These are phyloP conservation scores for Trichoderma koningiopsis DNA, from an alignment of 2,329 filamentous ascomycete genomes.

Conservation along the genomic window DNA sequence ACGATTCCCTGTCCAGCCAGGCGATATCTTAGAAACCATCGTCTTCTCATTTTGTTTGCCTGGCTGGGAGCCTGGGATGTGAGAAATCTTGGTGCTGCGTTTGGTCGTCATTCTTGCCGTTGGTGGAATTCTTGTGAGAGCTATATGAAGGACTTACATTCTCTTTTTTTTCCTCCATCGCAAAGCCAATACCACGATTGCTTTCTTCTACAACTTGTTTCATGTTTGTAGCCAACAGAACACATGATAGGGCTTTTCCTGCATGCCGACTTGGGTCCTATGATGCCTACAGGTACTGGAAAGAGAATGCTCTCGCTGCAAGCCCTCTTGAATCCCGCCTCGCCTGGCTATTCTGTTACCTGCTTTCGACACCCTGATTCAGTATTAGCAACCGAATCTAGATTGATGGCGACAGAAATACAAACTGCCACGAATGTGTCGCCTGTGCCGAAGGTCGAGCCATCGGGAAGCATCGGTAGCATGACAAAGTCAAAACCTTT, in stretches of 20 bases:
- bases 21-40: neutral
- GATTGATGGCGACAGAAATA: conserved; percentile 33
- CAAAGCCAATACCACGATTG: neutral
- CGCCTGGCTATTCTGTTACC: conserved; percentile 44
- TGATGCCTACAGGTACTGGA: conserved; percentile 29
- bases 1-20: neutral
- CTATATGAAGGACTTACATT: conserved; percentile 33
- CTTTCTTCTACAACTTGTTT: neutral
- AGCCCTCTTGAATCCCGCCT: conserved; percentile 66
- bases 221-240: neutral
- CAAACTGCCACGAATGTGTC: neutral
- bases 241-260: neutral
- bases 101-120: conserved; percentile 31
- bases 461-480: conserved; percentile 49
- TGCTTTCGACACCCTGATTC: conserved; percentile 45
- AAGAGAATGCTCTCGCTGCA: conserved; percentile 64
- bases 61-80: conserved; percentile 32
- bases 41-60: conserved; percentile 33
- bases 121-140: conserved; percentile 31
- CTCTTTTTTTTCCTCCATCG: neutral
- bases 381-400: neutral
- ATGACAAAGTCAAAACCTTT: conserved; percentile 60
- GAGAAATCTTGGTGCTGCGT: conserved; percentile 31
- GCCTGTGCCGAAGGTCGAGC: neutral
- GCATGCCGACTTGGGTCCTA: neutral